Conservation (phyloP, 352 stramenopile genomes). For the Thalassiosira mediterranea region DNA sequence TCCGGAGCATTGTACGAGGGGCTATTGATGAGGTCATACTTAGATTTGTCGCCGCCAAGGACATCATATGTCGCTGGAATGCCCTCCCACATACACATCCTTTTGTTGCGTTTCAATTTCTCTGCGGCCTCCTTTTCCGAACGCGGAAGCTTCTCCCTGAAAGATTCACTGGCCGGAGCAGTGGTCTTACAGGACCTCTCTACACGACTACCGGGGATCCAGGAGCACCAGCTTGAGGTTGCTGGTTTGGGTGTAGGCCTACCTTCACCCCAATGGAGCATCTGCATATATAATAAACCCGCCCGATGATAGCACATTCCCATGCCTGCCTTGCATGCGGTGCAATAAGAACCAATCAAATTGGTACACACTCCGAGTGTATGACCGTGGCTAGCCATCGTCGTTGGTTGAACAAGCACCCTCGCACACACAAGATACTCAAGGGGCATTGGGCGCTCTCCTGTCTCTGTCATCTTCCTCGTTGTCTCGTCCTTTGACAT, state of each 20-base stretch:
- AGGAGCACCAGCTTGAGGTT: constrained; percentile 18
- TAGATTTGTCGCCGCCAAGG: constrained; percentile 6
- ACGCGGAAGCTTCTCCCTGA: constrained; percentile 5
- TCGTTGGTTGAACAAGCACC: constrained; percentile 13
- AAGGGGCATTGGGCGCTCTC: constrained; percentile 1
- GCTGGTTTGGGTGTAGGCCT: constrained; percentile 25
- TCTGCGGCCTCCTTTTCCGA: constrained; percentile 22
- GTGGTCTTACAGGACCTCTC: background rate
- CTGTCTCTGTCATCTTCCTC: background rate
- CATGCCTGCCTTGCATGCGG: constrained; percentile 29
- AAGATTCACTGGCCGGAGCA: background rate
- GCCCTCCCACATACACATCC: constrained; percentile 19
- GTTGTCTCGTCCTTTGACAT: constrained; percentile 21
- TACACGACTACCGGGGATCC: background rate
- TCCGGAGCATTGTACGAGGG: background rate
- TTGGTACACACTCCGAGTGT: constrained; percentile 11
- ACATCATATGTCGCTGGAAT: constrained; percentile 20
- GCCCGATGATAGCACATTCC: constrained; percentile 30
- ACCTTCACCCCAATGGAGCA: constrained; percentile 32
- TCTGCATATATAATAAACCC: constrained; percentile 30
- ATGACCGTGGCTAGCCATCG: constrained; percentile 20
- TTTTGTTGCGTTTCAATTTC: constrained; percentile 5
- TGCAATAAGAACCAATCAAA: constrained; percentile 25
- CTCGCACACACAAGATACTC: constrained; percentile 18
- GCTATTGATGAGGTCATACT: constrained; percentile 2